Percentiles rank a stretch among this genome's conserved stretches.
Conservation (phyloP, 768 basidiomycete species). For the Mrakia frigida region DNA sequence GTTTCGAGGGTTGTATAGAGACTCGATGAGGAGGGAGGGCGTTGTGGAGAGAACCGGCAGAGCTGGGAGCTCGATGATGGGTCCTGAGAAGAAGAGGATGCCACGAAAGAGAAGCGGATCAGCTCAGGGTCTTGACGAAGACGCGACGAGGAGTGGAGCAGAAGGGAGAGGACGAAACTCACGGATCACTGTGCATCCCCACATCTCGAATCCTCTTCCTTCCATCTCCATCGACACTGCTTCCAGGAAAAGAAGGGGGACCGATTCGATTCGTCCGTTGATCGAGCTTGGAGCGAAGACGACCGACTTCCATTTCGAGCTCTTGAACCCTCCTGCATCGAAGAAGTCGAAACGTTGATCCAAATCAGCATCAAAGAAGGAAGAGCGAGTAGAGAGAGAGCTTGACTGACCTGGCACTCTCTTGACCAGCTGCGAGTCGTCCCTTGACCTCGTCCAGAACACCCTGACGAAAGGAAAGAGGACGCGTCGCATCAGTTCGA, state of each 20-base stretch:
- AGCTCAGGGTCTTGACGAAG: not conserved
- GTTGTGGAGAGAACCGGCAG: not conserved
- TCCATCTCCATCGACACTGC: not conserved
- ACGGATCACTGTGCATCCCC: slow-evolving; percentile 11
- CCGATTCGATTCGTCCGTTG: not conserved
- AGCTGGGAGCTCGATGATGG: not conserved
- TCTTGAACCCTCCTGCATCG: not conserved
- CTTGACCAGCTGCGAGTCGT: not conserved
- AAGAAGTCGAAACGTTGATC: no score
- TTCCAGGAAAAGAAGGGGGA: not conserved
- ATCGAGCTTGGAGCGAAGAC: not conserved
- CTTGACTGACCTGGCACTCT: not conserved
- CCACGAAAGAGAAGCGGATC: no score
- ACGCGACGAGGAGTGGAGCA: not conserved
- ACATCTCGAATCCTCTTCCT: not conserved
- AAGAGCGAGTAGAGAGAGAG: not conserved
- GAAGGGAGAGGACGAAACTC: not conserved
- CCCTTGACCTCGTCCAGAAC: not conserved
- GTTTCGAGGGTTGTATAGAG: slow-evolving; percentile 1
- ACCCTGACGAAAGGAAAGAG: not conserved
- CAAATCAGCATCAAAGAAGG: not conserved
- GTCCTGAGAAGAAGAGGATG: not conserved
- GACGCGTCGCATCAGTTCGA: not conserved
- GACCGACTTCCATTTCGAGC: slow-evolving; percentile 5
- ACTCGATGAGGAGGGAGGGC: slow-evolving; percentile 1